phyloP scores from a whole-genome alignment of 1,284 basidiomycete species.

The Ceratobasidium sp. region DNA sequence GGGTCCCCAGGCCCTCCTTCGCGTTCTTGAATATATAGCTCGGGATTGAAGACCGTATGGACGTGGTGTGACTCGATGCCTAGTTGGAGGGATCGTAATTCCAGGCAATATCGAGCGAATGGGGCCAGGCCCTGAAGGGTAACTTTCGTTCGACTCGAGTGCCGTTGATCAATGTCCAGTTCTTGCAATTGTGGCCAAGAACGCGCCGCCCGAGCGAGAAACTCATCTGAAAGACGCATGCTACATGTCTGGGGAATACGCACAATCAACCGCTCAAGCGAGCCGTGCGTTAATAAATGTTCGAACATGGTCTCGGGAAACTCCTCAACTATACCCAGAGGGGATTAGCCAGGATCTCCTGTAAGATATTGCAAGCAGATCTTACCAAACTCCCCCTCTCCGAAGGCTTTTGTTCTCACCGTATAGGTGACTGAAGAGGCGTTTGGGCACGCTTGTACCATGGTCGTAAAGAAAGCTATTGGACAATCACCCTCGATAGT shows the following conservation, averaged over 20 bases:
- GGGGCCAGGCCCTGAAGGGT: constrained; percentile 18
- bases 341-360: not conserved
- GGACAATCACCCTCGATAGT: not conserved
- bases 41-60: constrained; percentile 20
- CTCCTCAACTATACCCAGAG: not conserved
- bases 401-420: not conserved
- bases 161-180: constrained; percentile 4
- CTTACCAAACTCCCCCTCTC: not conserved
- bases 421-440: not conserved
- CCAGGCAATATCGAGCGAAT: constrained; percentile 4
- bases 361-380: not conserved
- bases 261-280: not conserved
- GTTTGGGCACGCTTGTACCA: constrained; percentile 14
- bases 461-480: not conserved
- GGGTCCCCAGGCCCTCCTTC: not conserved
- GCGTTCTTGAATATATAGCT: not conserved
- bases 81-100: not conserved
- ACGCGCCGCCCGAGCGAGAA: constrained; percentile 9
- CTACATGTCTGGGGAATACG: not conserved
- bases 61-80: not conserved
- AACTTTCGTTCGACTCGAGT: not conserved
- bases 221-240: constrained; percentile 9
- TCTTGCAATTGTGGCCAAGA: constrained; percentile 13
- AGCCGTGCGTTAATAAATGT: not conserved
- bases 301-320: constrained; percentile 1